Conservation (phyloP, 169 alveolate genomes). For the Plasmodium coatneyi region DNA sequence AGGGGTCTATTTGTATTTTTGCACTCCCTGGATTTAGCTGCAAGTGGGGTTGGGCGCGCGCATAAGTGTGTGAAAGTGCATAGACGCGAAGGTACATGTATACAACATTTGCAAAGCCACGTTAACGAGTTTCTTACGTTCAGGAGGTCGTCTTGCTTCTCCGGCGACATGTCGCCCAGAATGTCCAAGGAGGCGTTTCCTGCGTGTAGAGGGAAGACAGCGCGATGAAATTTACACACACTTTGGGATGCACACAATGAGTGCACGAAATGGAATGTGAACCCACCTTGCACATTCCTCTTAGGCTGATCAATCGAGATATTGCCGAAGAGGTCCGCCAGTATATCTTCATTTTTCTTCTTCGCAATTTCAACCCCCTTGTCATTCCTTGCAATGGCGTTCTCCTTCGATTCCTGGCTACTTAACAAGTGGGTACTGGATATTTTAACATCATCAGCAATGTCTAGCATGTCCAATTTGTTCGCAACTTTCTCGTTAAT, state of each 20-base stretch:
- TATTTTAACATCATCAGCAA: not conserved
- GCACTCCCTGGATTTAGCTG: slow-evolving; percentile 24
- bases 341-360: slow-evolving; percentile 75
- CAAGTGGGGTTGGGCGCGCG: not conserved
- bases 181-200: slow-evolving; percentile 32
- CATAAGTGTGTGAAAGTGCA: not conserved
- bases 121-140: slow-evolving; percentile 2
- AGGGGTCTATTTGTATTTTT: slow-evolving; percentile 19
- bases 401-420: not conserved
- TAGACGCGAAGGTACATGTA: not conserved
- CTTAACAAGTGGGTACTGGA: not conserved
- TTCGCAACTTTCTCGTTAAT: not conserved
- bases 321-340: slow-evolving; percentile 68
- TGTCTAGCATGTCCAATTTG: slow-evolving; percentile 18
- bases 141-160: slow-evolving; percentile 10
- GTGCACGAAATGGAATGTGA: not conserved
- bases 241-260: not conserved
- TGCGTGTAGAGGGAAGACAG: not conserved
- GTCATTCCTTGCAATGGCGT: not conserved
- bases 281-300: not conserved
- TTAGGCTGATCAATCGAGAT: slow-evolving; percentile 61
- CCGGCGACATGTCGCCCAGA: slow-evolving; percentile 23
- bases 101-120: not conserved
- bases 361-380: not conserved
- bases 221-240: not conserved